Conservation (phyloP, 192 early-diverging fungal species). For the Mortierella hygrophila region DNA sequence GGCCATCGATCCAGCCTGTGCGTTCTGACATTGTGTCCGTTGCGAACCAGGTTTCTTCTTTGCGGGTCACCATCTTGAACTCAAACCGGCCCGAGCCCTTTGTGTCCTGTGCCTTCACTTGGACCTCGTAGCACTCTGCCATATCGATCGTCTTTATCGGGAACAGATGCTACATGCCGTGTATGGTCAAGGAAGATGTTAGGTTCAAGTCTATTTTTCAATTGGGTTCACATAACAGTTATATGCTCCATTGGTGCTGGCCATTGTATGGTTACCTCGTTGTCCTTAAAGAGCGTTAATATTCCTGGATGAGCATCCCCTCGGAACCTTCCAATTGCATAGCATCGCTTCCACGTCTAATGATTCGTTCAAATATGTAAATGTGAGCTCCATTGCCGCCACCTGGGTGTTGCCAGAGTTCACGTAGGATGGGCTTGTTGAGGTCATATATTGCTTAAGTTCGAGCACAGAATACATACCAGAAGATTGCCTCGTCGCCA, state of each 20-base stretch:
- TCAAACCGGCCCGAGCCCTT: conserved; percentile 61
- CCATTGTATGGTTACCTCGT: conserved; percentile 54
- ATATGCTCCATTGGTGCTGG: neutral
- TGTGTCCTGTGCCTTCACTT: conserved; percentile 57
- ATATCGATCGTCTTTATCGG: conserved; percentile 65
- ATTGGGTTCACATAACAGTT: neutral
- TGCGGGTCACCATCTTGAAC: conserved; percentile 58
- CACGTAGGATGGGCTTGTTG: neutral
- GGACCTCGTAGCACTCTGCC: conserved; percentile 61
- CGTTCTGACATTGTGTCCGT: conserved; percentile 60
- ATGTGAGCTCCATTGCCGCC: neutral
- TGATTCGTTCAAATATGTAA: neutral
- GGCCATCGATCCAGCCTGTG: conserved; percentile 62
- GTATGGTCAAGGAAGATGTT: neutral
- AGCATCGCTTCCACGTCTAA: conserved; percentile 65
- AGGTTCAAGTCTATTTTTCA: neutral
- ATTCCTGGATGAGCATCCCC: conserved; percentile 61
- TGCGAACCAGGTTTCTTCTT: conserved; percentile 62
- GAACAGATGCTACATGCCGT: conserved; percentile 38
- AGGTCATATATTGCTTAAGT: neutral
- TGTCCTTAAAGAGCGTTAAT: conserved; percentile 65
- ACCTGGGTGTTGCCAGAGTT: too few relatives aligned
- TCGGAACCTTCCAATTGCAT: conserved; percentile 63
- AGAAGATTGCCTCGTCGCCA: conserved; percentile 60
- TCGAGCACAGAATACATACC: conserved; percentile 33